Base-by-base conservation (phyloP, 2,329 filamentous ascomycete species). In the Exophiala aquamarina region DNA sequence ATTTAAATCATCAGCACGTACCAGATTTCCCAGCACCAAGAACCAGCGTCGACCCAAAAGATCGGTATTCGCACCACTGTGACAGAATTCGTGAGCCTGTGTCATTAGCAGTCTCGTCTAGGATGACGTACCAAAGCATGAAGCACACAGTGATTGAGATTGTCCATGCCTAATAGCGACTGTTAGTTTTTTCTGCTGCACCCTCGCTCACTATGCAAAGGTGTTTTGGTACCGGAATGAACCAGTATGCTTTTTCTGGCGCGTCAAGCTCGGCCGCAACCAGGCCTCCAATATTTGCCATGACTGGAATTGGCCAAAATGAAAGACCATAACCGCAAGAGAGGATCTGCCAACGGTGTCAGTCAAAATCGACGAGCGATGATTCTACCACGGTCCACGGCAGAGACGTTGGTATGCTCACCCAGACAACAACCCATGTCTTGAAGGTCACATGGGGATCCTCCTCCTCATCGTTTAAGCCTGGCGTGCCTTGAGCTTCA, bases 31-130 rank as follows among this genome's bases (percentile, higher is more conserved):
- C 18, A 64, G 58, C 2, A 72, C 63, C 33, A 74, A 59, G 54
- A 74, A 74, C 69, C 69, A 74, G 23, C 71, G 63, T 45, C 74
- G 67, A 11, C 74, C 72, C 15, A 76, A 66, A 10, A 75, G 60
- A 58, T 77, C 73, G 9, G 70, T 73, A 57, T 75, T 75, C 15
- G 50, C 42, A 13, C 50, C 50, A 26, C 46, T 49, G 23, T 33
- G 14, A 15, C 15, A 32, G n/a, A n/a, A n/a, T n/a, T 20, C 19
- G 28, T 36, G 4, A 39, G 14, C 3, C 23, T 1, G 31, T 14
- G n/a, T 5, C 10, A 9, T 13, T 10, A 21, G 3, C n/a, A 34
- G 2, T 17, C 3, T 4, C 6, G 3, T 13, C 35, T 2, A 8
- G 5, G n/a, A n/a, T 39, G 14, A 26, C 41, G 5, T 44, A 44